Conservation (phyloP, 2,329 filamentous ascomycete species). For the Fusarium euwallaceae region DNA sequence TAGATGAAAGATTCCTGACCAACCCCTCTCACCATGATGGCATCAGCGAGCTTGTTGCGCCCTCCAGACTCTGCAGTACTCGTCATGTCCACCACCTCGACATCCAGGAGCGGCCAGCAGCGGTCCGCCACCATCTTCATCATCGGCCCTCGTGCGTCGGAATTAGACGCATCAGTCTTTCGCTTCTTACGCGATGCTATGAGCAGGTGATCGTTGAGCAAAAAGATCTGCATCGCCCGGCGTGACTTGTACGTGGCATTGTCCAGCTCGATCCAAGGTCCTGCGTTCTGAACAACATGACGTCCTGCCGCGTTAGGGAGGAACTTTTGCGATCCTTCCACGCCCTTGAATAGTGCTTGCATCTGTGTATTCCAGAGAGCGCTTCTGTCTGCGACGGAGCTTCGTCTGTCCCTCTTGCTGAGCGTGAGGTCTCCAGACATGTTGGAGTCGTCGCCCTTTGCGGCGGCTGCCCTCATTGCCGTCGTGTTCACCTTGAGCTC, state of each 20-base stretch:
- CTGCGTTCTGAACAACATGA: conserved; percentile 93
- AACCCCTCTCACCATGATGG: conserved; percentile 88
- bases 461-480: conserved; percentile 72
- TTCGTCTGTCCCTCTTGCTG: conserved; percentile 84
- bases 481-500: conserved; percentile 87
- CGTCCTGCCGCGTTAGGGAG: conserved; percentile 90
- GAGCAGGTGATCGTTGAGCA: conserved; percentile 94
- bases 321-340: conserved; percentile 98
- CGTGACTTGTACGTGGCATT: conserved; percentile 97
- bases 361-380: conserved; percentile 78
- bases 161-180: conserved; percentile 75
- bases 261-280: conserved; percentile 95
- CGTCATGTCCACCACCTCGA: conserved; percentile 91
- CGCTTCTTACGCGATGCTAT: conserved; percentile 95
- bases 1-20: conserved; percentile 95
- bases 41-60: conserved; percentile 79
- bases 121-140: conserved; percentile 91
- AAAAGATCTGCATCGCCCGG: conserved; percentile 88
- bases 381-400: conserved; percentile 82
- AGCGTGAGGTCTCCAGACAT: conserved; percentile 67
- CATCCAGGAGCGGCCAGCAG: conserved; percentile 93
- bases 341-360: conserved; percentile 89
- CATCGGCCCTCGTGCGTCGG: conserved; percentile 64
- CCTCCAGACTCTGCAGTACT: conserved; percentile 68
- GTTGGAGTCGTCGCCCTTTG: conserved; percentile 61